A percentile compares a stretch with the other conserved stretches of the same genome.
These are phyloP conservation scores for Halenospora varia DNA, from an alignment of 495 filamentous ascomycete genomes.

Conservation along the genomic window DNA sequence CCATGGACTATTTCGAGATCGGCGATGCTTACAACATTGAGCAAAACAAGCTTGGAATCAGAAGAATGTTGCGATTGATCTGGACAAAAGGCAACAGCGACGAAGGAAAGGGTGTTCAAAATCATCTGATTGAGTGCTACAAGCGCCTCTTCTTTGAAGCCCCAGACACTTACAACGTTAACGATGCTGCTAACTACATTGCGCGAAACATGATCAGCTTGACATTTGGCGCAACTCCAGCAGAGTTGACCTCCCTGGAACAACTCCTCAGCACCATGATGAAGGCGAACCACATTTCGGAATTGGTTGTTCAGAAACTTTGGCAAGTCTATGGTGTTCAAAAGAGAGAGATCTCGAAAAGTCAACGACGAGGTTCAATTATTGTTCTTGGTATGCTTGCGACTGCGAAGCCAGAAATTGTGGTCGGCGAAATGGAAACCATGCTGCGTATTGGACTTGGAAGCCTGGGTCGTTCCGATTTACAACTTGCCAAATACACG, in stretches of 20 bases:
- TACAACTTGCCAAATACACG: slow-evolving; percentile 89
- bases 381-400: slow-evolving; percentile 98
- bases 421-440: slow-evolving; percentile 87
- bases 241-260: slow-evolving; percentile 91
- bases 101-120: slow-evolving; percentile 96
- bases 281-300: slow-evolving; percentile 81
- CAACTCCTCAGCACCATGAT: slow-evolving; percentile 97
- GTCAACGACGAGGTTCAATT: slow-evolving; percentile 88
- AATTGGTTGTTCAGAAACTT: slow-evolving; percentile 82
- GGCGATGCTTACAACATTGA: slow-evolving; percentile 94
- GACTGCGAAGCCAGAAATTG: slow-evolving; percentile 85
- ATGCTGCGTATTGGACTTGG: slow-evolving; percentile 91
- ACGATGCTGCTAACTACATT: slow-evolving; percentile 93
- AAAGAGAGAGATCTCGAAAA: slow-evolving; percentile 86
- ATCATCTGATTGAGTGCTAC: slow-evolving; percentile 96
- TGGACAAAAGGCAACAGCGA: slow-evolving; percentile 99
- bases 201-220: slow-evolving; percentile 98
- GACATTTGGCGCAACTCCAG: slow-evolving; percentile 90
- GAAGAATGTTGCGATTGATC: slow-evolving; percentile 91
- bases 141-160: slow-evolving; percentile 93
- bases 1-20: slow-evolving; percentile 97
- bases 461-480: slow-evolving; percentile 69
- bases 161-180: slow-evolving; percentile 76
- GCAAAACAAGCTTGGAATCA: slow-evolving; percentile 83
- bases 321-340: slow-evolving; percentile 98